Base-by-base conservation (phyloP, 257 asterid genomes). In the Lycium ferocissimum region DNA sequence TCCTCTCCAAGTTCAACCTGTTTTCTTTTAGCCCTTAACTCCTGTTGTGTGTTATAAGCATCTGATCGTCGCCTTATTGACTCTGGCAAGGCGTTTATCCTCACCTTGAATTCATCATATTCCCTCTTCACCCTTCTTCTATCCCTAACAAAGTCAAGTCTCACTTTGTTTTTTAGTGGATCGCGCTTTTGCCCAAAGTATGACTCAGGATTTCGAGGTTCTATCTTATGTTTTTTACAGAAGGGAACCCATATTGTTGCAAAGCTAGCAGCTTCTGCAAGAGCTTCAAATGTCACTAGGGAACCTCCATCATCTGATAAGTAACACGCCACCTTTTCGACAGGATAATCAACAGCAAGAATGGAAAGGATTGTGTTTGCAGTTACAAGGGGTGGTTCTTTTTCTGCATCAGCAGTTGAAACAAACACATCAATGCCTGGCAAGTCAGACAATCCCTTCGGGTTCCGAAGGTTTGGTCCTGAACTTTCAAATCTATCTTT, bases 271-370 rank as follows among this genome's bases (percentile, higher is more conserved):
- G 95, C 97, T 86, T 95, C 98, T 6, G 99, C 99, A 45, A 95
- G 87, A 18, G 99, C 99, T 80, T 95, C 98, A 43, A 95, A 95
- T 43, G 98, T 94, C 22, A 95, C 94, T 12, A 95, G 85, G 15
- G 98, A 94, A 9, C 98, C 99, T 6, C 98, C 99, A 84, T 95
- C 99, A 45, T 95, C 99, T 1, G 99, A 95, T 13, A 95, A 56
- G 85, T 93, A 95, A 69, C 99, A 95, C 0, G 99, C 92, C 45
- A 95, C 91, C 76, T 95, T 95, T 67, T 95, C 98, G 1, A 94
- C 94, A 0, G 99, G 99, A 62, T 95, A 95, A 87, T 94, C 97
- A 12, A 95, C 98, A 0, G 98, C 95, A 6, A 95, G 97, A 72
- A 94, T 95, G 0, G 98, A 95, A 9, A 95, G 97, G 22, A 95